Percentiles rank a stretch among this genome's conserved stretches.
Evolutionary conservation across 2,329 filamentous ascomycete genomes (phyloP).

Genomic region (Corinectria fuckeliana): DNA sequence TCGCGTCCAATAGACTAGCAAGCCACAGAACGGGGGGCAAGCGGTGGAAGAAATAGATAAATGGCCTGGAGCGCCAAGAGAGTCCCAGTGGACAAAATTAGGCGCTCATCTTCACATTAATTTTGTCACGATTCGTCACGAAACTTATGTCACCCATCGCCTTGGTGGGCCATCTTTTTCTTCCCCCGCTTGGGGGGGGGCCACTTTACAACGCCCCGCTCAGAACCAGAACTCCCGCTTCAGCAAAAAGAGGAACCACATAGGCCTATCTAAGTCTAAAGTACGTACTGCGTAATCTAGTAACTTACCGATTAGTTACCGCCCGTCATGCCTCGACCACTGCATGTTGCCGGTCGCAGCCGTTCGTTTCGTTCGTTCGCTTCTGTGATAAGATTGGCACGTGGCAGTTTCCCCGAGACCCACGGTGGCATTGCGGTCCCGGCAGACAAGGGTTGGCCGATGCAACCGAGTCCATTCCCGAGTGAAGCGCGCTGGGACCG

Average conservation of each 20-base stretch:
- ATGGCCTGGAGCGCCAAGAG: too few relatives aligned
- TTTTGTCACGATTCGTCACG: too few relatives aligned
- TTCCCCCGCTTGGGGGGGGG: too few relatives aligned
- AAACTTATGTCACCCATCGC: too few relatives aligned
- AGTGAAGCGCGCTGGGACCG: conserved; percentile 4
- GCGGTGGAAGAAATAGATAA: too few relatives aligned
- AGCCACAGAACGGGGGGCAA: conserved; percentile 28
- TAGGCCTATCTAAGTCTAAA: too few relatives aligned
- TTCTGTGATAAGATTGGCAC: conserved; percentile 26
- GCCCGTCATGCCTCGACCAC: conserved; percentile 17
- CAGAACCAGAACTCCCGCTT: background rate
- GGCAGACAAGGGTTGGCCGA: conserved; percentile 4
- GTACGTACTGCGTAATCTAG: too few relatives aligned
- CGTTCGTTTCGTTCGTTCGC: conserved; percentile 20
- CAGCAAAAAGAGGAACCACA: conserved; percentile 9
- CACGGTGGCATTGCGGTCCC: background rate
- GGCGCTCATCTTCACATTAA: too few relatives aligned
- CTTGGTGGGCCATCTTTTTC: too few relatives aligned
- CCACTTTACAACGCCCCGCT: conserved; percentile 6
- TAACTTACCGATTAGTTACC: too few relatives aligned
- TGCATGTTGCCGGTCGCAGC: conserved; percentile 22
- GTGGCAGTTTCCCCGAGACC: conserved; percentile 12
- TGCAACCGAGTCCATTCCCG: conserved; percentile 1
- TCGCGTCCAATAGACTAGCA: conserved; percentile 20
- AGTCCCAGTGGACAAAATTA: too few relatives aligned